A percentile compares a stretch with the other conserved stretches of the same genome.
Evolutionary conservation across 148 eudicot species (phyloP).

Genomic region (Camellia lanceoleosa): DNA sequence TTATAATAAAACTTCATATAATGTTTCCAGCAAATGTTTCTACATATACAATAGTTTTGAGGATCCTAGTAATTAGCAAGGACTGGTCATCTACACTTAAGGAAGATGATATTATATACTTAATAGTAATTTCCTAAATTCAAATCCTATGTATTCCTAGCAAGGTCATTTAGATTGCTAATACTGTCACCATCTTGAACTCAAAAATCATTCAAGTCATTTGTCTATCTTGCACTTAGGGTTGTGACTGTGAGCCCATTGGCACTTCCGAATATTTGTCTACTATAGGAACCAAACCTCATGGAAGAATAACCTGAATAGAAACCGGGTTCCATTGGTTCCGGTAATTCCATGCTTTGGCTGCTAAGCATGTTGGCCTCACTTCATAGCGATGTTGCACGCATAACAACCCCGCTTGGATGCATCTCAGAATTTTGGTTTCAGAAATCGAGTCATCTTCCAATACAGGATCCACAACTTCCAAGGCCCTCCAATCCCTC

Average conservation of each 20-base stretch:
- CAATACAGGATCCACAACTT: conserved; percentile 18
- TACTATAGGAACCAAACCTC: neutral
- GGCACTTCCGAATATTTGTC: neutral
- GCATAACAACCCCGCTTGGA: conserved; percentile 21
- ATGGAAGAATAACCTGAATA: neutral
- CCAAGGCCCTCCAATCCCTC: conserved; percentile 19
- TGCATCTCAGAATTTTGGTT: conserved; percentile 17
- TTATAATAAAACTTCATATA: no score
- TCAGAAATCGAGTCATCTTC: conserved; percentile 9
- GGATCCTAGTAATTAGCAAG: no score
- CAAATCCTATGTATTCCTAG: no score
- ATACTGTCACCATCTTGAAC: neutral
- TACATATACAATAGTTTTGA: no score
- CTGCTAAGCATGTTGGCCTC: conserved; percentile 20
- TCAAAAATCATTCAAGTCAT: neutral
- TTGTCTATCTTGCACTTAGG: conserved; percentile 17
- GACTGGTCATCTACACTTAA: no score
- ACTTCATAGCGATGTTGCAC: conserved; percentile 5
- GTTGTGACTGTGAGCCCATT: conserved; percentile 23
- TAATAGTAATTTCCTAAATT: neutral
- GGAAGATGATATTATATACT: no score
- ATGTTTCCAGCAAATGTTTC: no score
- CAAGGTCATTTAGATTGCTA: neutral
- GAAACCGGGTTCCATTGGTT: conserved; percentile 21
- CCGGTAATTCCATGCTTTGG: conserved; percentile 2